These are phyloP conservation scores for Leishmania gerbilli DNA, from an alignment of 208 protist species.

Conservation along the genomic window DNA sequence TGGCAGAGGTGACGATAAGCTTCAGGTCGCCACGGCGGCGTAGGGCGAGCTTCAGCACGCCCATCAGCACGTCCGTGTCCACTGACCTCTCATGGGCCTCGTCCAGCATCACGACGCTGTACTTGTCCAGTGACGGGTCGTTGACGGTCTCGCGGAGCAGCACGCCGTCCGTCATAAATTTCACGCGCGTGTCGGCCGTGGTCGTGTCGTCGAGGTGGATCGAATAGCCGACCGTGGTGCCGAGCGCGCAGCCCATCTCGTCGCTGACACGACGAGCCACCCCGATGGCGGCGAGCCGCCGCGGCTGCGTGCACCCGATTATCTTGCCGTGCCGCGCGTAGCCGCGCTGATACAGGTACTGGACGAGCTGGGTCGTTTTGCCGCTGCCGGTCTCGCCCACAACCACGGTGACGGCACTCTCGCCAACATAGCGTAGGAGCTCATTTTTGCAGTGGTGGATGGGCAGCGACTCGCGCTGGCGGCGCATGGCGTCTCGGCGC, in stretches of 20 bases:
- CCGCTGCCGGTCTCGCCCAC: conserved; percentile 92
- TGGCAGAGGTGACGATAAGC: conserved; percentile 99
- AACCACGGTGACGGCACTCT: conserved; percentile 82
- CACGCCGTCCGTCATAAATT: conserved; percentile 97
- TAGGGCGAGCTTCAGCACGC: conserved; percentile 93
- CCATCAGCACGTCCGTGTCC: conserved; percentile 98
- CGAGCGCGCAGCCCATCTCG: conserved; percentile 90
- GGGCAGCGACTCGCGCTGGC: conserved; percentile 52
- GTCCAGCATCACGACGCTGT: conserved; percentile 99
- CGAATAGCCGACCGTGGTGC: conserved; percentile 88
- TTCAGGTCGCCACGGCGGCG: conserved; percentile 94
- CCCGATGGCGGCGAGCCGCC: conserved; percentile 95
- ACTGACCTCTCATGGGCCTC: conserved; percentile 98
- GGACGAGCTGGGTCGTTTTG: conserved; percentile 93
- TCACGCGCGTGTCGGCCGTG: conserved; percentile 84
- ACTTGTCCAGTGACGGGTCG: conserved; percentile 85
- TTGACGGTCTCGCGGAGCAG: conserved; percentile 94
- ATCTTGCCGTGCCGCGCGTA: conserved; percentile 53
- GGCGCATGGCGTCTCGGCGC: conserved; percentile 38
- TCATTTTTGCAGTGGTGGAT: conserved; percentile 71
- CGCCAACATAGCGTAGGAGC: conserved; percentile 78
- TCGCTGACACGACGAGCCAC: conserved; percentile 93
- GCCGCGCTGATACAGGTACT: conserved; percentile 84
- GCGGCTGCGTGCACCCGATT: conserved; percentile 95
- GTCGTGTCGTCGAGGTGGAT: conserved; percentile 94